These are phyloP conservation scores for Apiospora saccharicola DNA, from an alignment of 2,329 filamentous ascomycete genomes.

Conservation along the genomic window DNA sequence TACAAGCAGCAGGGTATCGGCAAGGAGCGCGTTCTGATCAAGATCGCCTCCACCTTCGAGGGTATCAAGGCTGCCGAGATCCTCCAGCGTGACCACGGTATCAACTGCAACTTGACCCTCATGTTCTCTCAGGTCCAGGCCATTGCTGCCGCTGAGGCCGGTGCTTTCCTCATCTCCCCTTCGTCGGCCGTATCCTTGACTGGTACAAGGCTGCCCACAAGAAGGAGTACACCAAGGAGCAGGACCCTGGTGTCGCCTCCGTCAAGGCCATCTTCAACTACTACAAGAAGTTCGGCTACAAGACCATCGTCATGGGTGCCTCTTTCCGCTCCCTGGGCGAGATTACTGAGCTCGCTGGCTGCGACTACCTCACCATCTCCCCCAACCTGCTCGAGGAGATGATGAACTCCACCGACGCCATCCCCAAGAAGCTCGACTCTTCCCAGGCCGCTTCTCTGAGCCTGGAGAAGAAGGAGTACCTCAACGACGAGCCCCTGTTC, in stretches of 20 bases:
- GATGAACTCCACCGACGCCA: conserved; percentile 79
- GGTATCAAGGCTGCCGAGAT: conserved; percentile 98
- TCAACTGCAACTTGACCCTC: conserved; percentile 99
- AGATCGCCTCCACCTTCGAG: conserved; percentile 99
- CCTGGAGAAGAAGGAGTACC: conserved; percentile 89
- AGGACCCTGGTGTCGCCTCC: conserved; percentile 95
- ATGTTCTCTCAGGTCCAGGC: conserved; percentile 98
- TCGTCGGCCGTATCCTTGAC: conserved; percentile 98
- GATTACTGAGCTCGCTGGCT: conserved; percentile 97
- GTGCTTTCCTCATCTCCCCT: conserved; percentile 97
- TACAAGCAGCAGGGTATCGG: conserved; percentile 91
- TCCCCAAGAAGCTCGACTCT: conserved; percentile 93
- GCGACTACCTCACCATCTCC: conserved; percentile 98
- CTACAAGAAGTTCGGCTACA: conserved; percentile 99
- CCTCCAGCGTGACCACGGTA: conserved; percentile 91
- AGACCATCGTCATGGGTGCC: conserved; percentile 99
- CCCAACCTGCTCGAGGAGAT: conserved; percentile 95
- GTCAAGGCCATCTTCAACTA: conserved; percentile 98
- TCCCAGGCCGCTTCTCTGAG: conserved; percentile 69
- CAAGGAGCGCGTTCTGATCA: conserved; percentile 97
- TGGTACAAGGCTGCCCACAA: conserved; percentile 98
- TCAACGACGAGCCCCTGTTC: conserved; percentile 88
- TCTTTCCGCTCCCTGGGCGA: conserved; percentile 97
- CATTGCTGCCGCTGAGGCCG: conserved; percentile 93
- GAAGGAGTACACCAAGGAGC: conserved; percentile 88